Evolutionary conservation across 176 grass and related monocot species (phyloP).

Genomic region (maize (Zea mays)): DNA sequence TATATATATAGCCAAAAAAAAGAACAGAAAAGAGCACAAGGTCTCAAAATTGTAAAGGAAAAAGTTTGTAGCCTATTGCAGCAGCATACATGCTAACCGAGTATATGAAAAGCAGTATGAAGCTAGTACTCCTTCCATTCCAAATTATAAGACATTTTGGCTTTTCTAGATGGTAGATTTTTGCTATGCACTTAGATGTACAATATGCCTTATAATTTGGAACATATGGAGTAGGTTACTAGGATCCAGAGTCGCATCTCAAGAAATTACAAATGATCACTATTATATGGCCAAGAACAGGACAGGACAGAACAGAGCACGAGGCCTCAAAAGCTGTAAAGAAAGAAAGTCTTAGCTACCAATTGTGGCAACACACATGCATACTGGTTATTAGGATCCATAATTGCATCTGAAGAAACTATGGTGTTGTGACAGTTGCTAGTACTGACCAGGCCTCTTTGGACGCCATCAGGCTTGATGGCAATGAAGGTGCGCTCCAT

Average conservation of each 20-base stretch:
- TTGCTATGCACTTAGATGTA: not conserved
- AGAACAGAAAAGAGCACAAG: not conserved
- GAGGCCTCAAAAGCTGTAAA: constrained; percentile 7
- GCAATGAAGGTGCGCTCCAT: constrained; percentile 91
- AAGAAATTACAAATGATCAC: not conserved
- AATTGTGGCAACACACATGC: not conserved
- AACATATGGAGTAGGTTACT: not conserved
- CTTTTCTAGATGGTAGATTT: too few relatives aligned
- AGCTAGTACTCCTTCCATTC: not conserved
- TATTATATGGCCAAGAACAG: not conserved
- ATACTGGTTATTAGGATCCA: not conserved
- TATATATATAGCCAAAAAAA: not conserved
- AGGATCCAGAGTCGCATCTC: not conserved
- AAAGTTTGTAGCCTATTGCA: not conserved
- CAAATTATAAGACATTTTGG: too few relatives aligned
- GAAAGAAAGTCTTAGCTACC: not conserved
- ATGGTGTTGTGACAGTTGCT: not conserved
- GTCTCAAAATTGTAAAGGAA: not conserved
- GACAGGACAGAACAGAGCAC: constrained; percentile 10
- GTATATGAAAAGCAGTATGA: not conserved
- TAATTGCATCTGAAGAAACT: not conserved
- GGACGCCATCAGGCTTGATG: constrained; percentile 95
- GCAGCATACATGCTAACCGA: not conserved
- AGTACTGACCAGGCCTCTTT: constrained; percentile 80
- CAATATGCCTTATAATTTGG: not conserved